Evolutionary conservation across 1,284 basidiomycete genomes (phyloP).

Genomic region (Cryptococcus depauperatus): DNA sequence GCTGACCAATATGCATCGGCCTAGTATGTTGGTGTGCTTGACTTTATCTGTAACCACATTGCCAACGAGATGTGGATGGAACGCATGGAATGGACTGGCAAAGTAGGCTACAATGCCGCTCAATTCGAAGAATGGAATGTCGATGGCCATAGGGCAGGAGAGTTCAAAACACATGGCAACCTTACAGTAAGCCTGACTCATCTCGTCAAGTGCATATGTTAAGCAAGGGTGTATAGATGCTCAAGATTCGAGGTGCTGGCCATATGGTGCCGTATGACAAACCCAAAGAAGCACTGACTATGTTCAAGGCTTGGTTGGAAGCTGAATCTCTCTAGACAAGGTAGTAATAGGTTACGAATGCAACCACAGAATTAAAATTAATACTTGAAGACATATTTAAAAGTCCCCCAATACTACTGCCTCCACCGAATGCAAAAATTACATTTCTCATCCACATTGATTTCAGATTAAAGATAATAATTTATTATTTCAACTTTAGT

Average conservation of each 20-base stretch:
- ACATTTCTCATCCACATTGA: no score
- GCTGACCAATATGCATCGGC: neutral
- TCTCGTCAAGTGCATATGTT: constrained; percentile 34
- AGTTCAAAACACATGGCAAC: constrained; percentile 53
- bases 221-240: constrained; percentile 12
- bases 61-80: constrained; percentile 62
- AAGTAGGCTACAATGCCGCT: constrained; percentile 48
- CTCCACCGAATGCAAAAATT: no score
- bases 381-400: no score
- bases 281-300: constrained; percentile 39
- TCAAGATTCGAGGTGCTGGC: constrained; percentile 37
- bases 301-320: constrained; percentile 43
- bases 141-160: constrained; percentile 49
- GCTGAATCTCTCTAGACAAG: constrained; percentile 6
- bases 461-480: no score
- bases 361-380: no score
- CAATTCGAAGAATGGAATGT: constrained; percentile 48
- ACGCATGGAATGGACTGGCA: constrained; percentile 57
- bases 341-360: no score
- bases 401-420: no score
- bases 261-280: constrained; percentile 48
- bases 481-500: no score
- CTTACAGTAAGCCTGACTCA: constrained; percentile 56
- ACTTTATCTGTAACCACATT: constrained; percentile 66
- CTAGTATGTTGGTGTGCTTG: constrained; percentile 51